Percentiles rank a stretch among this genome's conserved stretches.
Evolutionary conservation across 2,329 filamentous ascomycete genomes (phyloP).

Genomic region (Colletotrichum godetiae): DNA sequence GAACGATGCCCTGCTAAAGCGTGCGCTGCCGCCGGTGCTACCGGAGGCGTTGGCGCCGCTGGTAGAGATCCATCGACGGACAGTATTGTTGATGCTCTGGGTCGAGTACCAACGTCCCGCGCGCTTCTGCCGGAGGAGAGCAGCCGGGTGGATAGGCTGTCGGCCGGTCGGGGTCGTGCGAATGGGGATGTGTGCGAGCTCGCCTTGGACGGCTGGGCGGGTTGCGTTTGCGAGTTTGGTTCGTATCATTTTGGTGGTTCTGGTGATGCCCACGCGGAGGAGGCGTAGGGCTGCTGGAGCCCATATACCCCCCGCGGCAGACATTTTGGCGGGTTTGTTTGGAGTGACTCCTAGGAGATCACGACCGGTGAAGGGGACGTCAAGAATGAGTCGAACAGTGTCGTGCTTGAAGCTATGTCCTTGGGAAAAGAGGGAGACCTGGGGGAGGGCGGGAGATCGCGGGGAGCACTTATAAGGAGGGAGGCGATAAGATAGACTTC

Average conservation of each 20-base stretch:
- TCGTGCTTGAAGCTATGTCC: neutral
- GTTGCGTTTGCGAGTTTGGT: conserved; percentile 58
- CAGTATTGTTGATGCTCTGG: conserved; percentile 55
- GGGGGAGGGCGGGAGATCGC: conserved; percentile 31
- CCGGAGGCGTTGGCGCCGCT: conserved; percentile 37
- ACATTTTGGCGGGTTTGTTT: conserved; percentile 56
- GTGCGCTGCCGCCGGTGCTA: conserved; percentile 43
- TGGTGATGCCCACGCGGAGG: conserved; percentile 63
- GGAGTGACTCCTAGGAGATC: conserved; percentile 21
- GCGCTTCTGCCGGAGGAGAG: conserved; percentile 61
- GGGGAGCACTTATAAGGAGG: conserved; percentile 38
- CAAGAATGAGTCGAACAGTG: neutral
- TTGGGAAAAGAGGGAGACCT: neutral
- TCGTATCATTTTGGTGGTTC: conserved; percentile 63
- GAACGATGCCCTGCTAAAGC: conserved; percentile 61
- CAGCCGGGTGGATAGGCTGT: conserved; percentile 64
- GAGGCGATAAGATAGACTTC: conserved; percentile 38
- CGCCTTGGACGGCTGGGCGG: conserved; percentile 54
- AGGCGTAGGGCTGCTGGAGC: conserved; percentile 66
- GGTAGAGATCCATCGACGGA: conserved; percentile 63
- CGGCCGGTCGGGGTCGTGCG: conserved; percentile 52
- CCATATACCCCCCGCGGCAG: conserved; percentile 67
- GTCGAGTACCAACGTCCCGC: conserved; percentile 62
- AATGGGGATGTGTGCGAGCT: conserved; percentile 59
- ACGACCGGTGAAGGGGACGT: conserved; percentile 12